phyloP scores from a whole-genome alignment of 2,329 filamentous ascomycete species.

The Pseudogymnoascus pannorum region DNA sequence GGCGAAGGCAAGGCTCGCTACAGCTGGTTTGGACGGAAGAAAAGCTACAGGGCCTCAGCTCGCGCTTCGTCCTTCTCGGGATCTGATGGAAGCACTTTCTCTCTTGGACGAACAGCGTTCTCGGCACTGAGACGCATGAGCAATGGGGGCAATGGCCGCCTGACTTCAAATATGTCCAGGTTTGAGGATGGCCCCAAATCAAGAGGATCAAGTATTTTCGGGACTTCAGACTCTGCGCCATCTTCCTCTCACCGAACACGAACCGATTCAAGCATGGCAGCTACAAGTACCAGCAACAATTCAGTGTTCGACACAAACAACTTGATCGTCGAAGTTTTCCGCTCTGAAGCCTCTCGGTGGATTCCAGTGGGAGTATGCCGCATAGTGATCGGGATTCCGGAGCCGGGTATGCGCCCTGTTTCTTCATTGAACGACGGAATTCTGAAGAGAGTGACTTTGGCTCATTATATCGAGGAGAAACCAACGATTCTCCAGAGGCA shows the following conservation, averaged over 20 bases:
- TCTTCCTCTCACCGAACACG: slow-evolving; percentile 21
- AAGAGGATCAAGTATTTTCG: slow-evolving; percentile 50
- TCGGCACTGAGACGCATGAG: slow-evolving; percentile 69
- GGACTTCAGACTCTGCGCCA: slow-evolving; percentile 35
- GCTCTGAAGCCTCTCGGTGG: slow-evolving; percentile 77
- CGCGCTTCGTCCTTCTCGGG: slow-evolving; percentile 47
- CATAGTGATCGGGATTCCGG: slow-evolving; percentile 75
- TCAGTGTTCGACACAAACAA: slow-evolving; percentile 63
- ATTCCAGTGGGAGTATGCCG: slow-evolving; percentile 81
- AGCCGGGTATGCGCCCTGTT: slow-evolving; percentile 50
- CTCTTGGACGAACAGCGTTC: slow-evolving; percentile 68
- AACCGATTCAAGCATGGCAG: slow-evolving; percentile 21
- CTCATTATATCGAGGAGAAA: slow-evolving; percentile 53
- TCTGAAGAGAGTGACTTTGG: slow-evolving; percentile 81
- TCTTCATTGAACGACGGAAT: slow-evolving; percentile 55
- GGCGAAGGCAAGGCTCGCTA: slow-evolving; percentile 38
- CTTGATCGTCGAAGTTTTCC: slow-evolving; percentile 79
- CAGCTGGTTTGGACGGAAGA: slow-evolving; percentile 54
- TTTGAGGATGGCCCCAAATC: slow-evolving; percentile 18
- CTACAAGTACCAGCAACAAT: slow-evolving; percentile 36
- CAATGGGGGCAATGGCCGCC: slow-evolving; percentile 44
- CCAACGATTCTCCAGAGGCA: slow-evolving; percentile 15
- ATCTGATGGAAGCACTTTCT: slow-evolving; percentile 69
- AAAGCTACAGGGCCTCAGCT: slow-evolving; percentile 56
- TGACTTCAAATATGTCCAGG: slow-evolving; percentile 35